Evolutionary conservation across 352 stramenopile species (phyloP).

Genomic region (Globisporangium rhizosaccharum): DNA sequence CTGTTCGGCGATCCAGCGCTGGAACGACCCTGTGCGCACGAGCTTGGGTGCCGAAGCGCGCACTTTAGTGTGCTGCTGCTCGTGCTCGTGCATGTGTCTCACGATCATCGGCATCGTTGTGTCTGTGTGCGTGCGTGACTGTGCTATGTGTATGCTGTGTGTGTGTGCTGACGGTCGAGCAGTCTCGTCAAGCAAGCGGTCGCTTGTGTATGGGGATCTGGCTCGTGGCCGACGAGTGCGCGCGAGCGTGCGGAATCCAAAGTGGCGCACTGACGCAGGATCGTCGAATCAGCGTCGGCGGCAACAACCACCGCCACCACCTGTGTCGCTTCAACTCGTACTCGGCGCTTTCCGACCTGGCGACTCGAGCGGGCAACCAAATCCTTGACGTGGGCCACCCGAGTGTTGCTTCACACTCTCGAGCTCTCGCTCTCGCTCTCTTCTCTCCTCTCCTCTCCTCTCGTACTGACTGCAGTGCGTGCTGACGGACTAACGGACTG

Average conservation of each 20-base stretch:
- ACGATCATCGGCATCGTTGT: neutral
- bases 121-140: neutral
- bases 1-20: slow-evolving; percentile 26
- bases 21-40: slow-evolving; percentile 15
- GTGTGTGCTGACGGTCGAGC: too few species aligned
- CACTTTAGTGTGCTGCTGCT: too few species aligned
- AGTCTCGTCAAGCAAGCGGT: neutral
- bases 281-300: neutral
- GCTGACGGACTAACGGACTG: too few species aligned
- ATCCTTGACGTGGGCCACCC: too few species aligned
- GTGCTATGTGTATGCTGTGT: neutral
- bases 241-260: slow-evolving; percentile 3
- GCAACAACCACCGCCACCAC: neutral
- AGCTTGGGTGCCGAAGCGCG: too few species aligned
- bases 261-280: neutral
- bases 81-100: too few species aligned
- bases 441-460: too few species aligned
- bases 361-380: neutral
- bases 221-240: neutral
- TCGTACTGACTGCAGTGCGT: too few species aligned
- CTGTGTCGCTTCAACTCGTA: neutral
- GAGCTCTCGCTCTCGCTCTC: too few species aligned
- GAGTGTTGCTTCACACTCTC: too few species aligned
- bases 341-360: neutral
- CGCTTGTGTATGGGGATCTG: neutral